Evolutionary conservation across 1,284 basidiomycete genomes (phyloP).

Genomic region (Trichosporon coremiiforme): DNA sequence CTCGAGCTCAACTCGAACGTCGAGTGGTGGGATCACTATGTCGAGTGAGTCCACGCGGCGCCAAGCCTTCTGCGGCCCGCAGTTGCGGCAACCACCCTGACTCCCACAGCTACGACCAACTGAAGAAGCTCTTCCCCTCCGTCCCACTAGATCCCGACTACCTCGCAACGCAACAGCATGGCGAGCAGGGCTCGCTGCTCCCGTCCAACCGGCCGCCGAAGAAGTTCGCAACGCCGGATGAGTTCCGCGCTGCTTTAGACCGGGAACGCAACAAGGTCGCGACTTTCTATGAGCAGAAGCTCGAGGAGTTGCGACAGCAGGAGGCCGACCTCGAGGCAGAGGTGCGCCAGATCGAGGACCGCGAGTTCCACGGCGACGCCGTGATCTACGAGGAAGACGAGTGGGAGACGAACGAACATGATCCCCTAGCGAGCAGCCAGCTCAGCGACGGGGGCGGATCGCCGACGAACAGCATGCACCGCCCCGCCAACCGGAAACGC

Average conservation of each 20-base stretch:
- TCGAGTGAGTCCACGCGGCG: conserved; percentile 57
- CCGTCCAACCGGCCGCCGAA: conserved; percentile 56
- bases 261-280: conserved; percentile 81
- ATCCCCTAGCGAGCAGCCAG: conserved; percentile 19
- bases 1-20: conserved; percentile 91
- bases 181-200: conserved; percentile 62
- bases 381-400: conserved; percentile 61
- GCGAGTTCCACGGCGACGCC: conserved; percentile 60
- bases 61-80: background rate
- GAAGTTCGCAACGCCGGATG: conserved; percentile 57
- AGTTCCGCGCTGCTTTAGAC: conserved; percentile 78
- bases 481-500: conserved; percentile 31
- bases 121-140: conserved; percentile 70
- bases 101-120: conserved; percentile 68
- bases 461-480: conserved; percentile 11
- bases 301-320: conserved; percentile 69
- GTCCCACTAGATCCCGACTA: conserved; percentile 54
- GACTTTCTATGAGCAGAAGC: conserved; percentile 76
- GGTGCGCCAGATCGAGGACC: conserved; percentile 67
- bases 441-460: conserved; percentile 27
- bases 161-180: conserved; percentile 63
- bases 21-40: conserved; percentile 94
- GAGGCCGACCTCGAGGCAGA: conserved; percentile 68
- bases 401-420: conserved; percentile 61
- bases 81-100: conserved; percentile 12